Evolutionary conservation across 257 asterid genomes (phyloP).

Genomic region (Paulownia fortunei): DNA sequence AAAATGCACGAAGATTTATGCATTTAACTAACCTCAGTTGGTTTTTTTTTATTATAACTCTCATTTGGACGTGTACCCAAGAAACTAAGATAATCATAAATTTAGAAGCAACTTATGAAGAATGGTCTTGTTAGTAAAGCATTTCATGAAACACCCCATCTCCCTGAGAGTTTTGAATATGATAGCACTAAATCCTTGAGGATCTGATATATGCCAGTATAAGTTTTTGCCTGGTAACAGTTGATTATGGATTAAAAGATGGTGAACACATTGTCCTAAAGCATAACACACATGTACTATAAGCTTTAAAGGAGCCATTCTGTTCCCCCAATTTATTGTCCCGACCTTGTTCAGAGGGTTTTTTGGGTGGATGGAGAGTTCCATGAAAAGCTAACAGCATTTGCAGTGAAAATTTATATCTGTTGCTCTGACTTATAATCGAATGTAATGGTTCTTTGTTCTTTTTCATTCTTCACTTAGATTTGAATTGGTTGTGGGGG

Average conservation of each 20-base stretch:
- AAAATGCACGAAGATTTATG: background rate
- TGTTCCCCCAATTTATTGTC: background rate
- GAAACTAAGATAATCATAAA: background rate
- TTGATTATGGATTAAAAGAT: too few relatives aligned
- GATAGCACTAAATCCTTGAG: background rate
- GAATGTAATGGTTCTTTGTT: background rate
- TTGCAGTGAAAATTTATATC: background rate
- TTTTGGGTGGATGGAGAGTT: constrained; percentile 1
- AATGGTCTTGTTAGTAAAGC: too few relatives aligned
- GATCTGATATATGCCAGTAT: background rate
- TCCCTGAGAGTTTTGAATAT: background rate
- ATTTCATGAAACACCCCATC: too few relatives aligned
- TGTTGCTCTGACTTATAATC: background rate
- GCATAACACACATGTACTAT: too few relatives aligned
- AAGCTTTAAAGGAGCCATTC: background rate
- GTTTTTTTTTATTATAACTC: background rate
- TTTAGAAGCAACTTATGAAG: background rate
- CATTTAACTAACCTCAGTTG: background rate
- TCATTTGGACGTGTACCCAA: background rate
- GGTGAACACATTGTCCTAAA: too few relatives aligned
- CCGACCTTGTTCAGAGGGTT: background rate
- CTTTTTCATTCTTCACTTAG: too few relatives aligned
- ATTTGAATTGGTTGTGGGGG: background rate
- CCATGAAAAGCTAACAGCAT: too few relatives aligned
- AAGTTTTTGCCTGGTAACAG: background rate